Evolutionary conservation across 2,329 filamentous ascomycete species (phyloP).

Genomic region (Aspergillus ruber): DNA sequence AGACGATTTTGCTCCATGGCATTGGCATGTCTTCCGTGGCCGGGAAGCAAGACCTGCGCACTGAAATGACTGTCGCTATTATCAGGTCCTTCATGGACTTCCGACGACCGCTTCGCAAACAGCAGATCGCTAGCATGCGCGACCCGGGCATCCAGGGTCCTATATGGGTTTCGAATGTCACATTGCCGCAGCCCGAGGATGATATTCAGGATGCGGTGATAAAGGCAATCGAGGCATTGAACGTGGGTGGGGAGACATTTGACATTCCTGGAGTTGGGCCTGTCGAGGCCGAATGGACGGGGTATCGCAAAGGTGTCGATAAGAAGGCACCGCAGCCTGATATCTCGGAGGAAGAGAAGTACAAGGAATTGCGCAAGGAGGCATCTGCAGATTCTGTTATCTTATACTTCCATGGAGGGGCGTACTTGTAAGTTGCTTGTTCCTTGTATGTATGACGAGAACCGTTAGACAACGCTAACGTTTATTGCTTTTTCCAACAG

Average conservation of each 20-base stretch:
- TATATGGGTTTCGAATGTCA: constrained; percentile 73
- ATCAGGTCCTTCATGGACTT: constrained; percentile 59
- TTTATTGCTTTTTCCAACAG: constrained; percentile 13
- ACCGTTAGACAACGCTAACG: not conserved
- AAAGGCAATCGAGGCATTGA: constrained; percentile 34
- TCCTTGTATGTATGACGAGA: not conserved
- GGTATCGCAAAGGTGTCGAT: constrained; percentile 33
- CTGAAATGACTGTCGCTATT: constrained; percentile 64
- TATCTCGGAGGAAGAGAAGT: constrained; percentile 39
- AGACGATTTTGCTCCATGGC: constrained; percentile 35
- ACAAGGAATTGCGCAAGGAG: constrained; percentile 33
- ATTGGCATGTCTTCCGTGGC: constrained; percentile 64
- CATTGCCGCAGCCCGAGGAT: constrained; percentile 52
- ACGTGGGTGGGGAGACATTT: constrained; percentile 33
- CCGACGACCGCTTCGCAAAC: constrained; percentile 49
- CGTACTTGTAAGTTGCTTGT: constrained; percentile 36
- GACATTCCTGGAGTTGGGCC: constrained; percentile 27
- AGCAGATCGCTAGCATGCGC: constrained; percentile 57
- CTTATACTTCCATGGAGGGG: constrained; percentile 44
- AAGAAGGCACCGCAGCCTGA: constrained; percentile 34
- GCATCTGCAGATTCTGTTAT: constrained; percentile 36
- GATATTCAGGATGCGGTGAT: constrained; percentile 33
- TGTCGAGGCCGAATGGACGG: constrained; percentile 44
- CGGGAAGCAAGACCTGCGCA: constrained; percentile 71
- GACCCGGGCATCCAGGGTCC: constrained; percentile 67